Percentiles rank a stretch among this genome's conserved stretches.
These are phyloP conservation scores for Colletotrichum horii DNA, from an alignment of 2,329 filamentous ascomycete species.

Conservation along the genomic window DNA sequence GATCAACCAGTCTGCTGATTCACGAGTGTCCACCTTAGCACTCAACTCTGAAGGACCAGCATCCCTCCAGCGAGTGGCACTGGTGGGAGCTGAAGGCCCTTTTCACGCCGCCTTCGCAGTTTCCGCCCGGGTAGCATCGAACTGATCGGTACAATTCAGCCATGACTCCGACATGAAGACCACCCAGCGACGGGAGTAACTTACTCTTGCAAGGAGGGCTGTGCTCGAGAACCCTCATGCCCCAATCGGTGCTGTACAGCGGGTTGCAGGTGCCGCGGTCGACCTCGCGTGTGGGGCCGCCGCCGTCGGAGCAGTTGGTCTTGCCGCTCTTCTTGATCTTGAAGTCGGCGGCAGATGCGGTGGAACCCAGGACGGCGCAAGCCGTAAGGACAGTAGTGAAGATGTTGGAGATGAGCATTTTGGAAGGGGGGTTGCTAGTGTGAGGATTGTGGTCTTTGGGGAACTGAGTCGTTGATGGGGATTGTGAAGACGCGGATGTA, in stretches of 20 bases:
- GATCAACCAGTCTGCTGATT: rapidly evolving
- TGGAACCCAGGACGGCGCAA: background rate
- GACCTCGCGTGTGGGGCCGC: background rate
- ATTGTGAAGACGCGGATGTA: background rate
- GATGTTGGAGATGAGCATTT: background rate
- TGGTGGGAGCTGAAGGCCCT: background rate
- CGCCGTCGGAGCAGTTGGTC: background rate
- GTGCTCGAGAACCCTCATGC: background rate
- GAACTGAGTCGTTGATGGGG: rapidly evolving
- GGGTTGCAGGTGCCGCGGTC: background rate
- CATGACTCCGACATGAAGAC: background rate
- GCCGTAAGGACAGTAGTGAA: background rate
- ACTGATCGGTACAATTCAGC: background rate
- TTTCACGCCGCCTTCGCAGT: background rate
- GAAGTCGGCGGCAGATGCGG: background rate
- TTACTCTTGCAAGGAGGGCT: background rate
- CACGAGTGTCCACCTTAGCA: rapidly evolving
- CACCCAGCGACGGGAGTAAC: background rate
- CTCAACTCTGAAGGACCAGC: background rate
- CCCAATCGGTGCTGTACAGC: background rate
- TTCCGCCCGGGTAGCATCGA: background rate
- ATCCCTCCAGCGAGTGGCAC: background rate
- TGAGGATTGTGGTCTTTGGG: rapidly evolving
- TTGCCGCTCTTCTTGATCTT: background rate
- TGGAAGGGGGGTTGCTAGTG: rapidly evolving